phyloP scores from a whole-genome alignment of 768 basidiomycete genomes.

The Lactarius hatsudake region DNA sequence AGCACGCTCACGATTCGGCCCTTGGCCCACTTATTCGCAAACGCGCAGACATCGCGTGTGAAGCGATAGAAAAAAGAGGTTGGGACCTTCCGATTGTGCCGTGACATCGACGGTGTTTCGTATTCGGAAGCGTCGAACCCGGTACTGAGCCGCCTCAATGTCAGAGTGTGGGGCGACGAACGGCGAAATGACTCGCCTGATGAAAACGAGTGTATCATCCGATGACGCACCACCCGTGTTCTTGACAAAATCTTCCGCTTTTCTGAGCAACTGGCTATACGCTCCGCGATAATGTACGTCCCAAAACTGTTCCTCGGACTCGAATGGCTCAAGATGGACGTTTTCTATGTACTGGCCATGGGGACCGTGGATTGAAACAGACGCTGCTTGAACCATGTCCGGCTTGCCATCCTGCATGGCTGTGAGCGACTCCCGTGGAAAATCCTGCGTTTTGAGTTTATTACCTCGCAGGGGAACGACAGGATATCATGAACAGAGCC shows the following conservation, averaged over 20 bases:
- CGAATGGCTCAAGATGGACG: slow-evolving; percentile 75
- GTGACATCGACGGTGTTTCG: slow-evolving; percentile 86
- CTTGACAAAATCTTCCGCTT: slow-evolving; percentile 69
- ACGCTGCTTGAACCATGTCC: slow-evolving; percentile 80
- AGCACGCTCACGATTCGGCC: slow-evolving; percentile 84
- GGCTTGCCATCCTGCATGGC: slow-evolving; percentile 70
- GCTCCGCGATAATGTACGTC: slow-evolving; percentile 64
- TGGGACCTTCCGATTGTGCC: slow-evolving; percentile 88
- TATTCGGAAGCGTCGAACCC: slow-evolving; percentile 96
- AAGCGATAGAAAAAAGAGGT: slow-evolving; percentile 83
- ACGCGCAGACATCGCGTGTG: slow-evolving; percentile 60
- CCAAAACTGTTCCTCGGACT: slow-evolving; percentile 73
- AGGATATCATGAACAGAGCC: slow-evolving; percentile 93
- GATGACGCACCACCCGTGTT: slow-evolving; percentile 59
- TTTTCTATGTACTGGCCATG: slow-evolving; percentile 91
- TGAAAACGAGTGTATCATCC: slow-evolving; percentile 76
- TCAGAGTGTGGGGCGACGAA: not conserved
- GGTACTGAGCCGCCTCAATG: slow-evolving; percentile 48
- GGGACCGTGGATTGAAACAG: slow-evolving; percentile 68
- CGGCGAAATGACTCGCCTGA: slow-evolving; percentile 58
- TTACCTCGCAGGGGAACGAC: slow-evolving; percentile 88
- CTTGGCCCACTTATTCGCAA: slow-evolving; percentile 62
- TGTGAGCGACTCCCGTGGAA: slow-evolving; percentile 8
- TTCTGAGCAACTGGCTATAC: slow-evolving; percentile 57
- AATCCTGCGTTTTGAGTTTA: slow-evolving; percentile 11